Base-by-base conservation (phyloP, 108 stramenopile species). In the Skeletonema grethae region DNA sequence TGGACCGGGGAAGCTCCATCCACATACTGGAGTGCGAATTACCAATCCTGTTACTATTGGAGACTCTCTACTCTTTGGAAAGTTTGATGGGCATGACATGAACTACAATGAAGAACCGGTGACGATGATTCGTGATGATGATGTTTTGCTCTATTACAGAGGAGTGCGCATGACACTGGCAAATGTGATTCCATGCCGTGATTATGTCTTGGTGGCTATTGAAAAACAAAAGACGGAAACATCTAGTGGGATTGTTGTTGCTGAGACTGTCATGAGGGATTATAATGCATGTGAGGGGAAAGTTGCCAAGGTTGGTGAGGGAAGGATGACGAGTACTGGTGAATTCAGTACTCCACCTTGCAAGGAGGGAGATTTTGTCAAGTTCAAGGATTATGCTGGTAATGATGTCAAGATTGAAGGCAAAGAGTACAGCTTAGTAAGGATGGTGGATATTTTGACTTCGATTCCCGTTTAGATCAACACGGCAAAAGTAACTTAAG, bases 341-440 rank as follows among this genome's bases (percentile, higher is more conserved):
- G 70, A 93, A 66, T 81, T 95, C 35, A 84, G 88, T 20, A 34
- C 77, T 1, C 71, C 84, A 28, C 92, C 87, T 18, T 88, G 93
- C 22, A 67, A 86, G 65, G 82, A 84, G 5, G 98, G 98, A 25
- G 97, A 98, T 65, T 63, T 70, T 28, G 94, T 98, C 53, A 97
- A 97, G 79, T 98, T 98, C 73, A 88, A 87, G 72, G 96, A 97
- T 63, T 97, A 95, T 77, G 93, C 96, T 36, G 97, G 97, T 63
- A 94, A 92, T 63, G 95, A 95, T 68, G 89, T 98, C 15, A 92
- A 84, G 75, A 88, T 98, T 66, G 87, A 94, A 56, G 95, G 96
- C 1, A 85, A 92, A 62, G 79, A 88, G 35, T 97, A 95, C 73
- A 79, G 85, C 60, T 80, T 97, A 25, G 90, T 96, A 4, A 87